A percentile compares a stretch with the other conserved stretches of the same genome.
Conservation (phyloP, 495 filamentous ascomycete genomes). For the Penicillium soppii region DNA sequence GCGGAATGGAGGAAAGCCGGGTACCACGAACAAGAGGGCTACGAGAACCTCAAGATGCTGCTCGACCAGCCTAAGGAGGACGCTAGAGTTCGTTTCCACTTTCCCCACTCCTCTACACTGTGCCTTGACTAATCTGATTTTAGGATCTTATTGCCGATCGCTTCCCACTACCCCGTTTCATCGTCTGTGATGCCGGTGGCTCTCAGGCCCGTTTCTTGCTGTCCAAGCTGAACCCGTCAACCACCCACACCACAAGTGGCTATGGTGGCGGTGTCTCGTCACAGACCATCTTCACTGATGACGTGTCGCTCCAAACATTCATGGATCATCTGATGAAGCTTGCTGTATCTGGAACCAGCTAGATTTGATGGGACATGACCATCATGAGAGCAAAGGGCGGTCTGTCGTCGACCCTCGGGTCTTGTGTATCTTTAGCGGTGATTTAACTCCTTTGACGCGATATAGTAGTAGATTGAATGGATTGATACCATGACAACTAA, state of each 20-base stretch:
- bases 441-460: slow-evolving; percentile 31
- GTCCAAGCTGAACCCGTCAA: slow-evolving; percentile 96
- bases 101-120: not conserved
- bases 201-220: slow-evolving; percentile 97
- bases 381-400: slow-evolving; percentile 39
- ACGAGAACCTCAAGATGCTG: slow-evolving; percentile 90
- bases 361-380: slow-evolving; percentile 34
- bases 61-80: slow-evolving; percentile 97
- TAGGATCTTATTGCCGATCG: slow-evolving; percentile 96
- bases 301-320: slow-evolving; percentile 97
- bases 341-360: slow-evolving; percentile 63
- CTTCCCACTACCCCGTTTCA: slow-evolving; percentile 96
- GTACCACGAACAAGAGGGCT: slow-evolving; percentile 97
- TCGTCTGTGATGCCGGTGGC: slow-evolving; percentile 96
- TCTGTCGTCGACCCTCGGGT: slow-evolving; percentile 35
- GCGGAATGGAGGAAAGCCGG: slow-evolving; percentile 98
- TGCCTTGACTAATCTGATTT: slow-evolving; percentile 11
- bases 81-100: slow-evolving; percentile 66
- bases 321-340: slow-evolving; percentile 99
- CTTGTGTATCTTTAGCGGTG: slow-evolving; percentile 53
- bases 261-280: slow-evolving; percentile 91
- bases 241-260: slow-evolving; percentile 91
- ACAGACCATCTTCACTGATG: slow-evolving; percentile 99
- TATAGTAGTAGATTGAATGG: slow-evolving; percentile 42
- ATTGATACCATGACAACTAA: slow-evolving; percentile 24